Conservation (phyloP, 495 filamentous ascomycete species). For the Oidiodendron maius region DNA sequence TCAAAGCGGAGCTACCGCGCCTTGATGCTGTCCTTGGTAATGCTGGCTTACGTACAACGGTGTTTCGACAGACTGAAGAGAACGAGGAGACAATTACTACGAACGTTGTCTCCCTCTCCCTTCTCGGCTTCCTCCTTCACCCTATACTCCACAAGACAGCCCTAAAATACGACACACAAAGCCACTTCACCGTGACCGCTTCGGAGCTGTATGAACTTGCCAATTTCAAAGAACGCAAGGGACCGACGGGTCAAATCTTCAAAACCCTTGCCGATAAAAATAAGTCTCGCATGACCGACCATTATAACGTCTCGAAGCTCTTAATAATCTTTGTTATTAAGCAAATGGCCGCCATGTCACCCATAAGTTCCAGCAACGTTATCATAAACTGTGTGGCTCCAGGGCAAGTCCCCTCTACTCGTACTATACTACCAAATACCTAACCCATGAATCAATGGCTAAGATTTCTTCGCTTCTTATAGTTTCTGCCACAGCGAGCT, state of each 20-base stretch:
- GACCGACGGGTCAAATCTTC: constrained; percentile 13
- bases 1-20: constrained; percentile 7
- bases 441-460: too few relatives aligned
- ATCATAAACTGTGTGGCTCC: constrained; percentile 20
- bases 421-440: too few relatives aligned
- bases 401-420: too few relatives aligned
- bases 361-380: constrained; percentile 5
- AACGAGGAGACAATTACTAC: constrained; percentile 10
- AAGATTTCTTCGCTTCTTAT: too few relatives aligned
- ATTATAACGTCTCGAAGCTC: constrained; percentile 19
- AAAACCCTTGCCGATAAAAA: constrained; percentile 11
- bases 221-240: constrained; percentile 4
- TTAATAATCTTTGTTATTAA: constrained; percentile 19
- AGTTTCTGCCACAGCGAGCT: constrained; percentile 17
- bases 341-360: constrained; percentile 29
- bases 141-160: constrained; percentile 12
- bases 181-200: constrained; percentile 8
- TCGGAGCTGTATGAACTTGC: constrained; percentile 11
- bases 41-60: constrained; percentile 7
- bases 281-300: constrained; percentile 9
- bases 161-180: not conserved
- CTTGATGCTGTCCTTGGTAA: constrained; percentile 15
- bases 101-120: constrained; percentile 14
- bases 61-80: constrained; percentile 3
- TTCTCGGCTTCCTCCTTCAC: constrained; percentile 14